phyloP scores from a whole-genome alignment of 2,329 filamentous ascomycete species.

The Phaeosphaeria sp. region DNA sequence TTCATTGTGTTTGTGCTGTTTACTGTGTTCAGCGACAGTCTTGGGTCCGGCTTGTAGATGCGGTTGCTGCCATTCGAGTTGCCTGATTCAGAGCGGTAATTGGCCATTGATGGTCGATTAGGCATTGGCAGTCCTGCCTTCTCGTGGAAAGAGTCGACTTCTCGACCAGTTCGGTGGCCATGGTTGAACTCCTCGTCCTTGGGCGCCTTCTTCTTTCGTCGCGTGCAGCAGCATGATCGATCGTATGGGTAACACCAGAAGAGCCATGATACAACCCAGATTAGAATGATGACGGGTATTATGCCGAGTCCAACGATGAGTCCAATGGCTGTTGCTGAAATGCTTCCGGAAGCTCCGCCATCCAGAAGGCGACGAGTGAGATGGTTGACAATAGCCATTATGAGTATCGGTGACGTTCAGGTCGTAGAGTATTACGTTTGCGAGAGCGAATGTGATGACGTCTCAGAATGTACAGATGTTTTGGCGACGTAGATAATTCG shows the following conservation, averaged over 20 bases:
- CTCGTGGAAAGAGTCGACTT: slow-evolving; percentile 18
- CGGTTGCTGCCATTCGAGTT: slow-evolving; percentile 13
- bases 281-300: slow-evolving; percentile 29
- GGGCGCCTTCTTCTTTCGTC: slow-evolving; percentile 20
- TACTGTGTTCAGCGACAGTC: slow-evolving; percentile 21
- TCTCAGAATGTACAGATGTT: background rate
- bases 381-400: slow-evolving; percentile 25
- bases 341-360: slow-evolving; percentile 10
- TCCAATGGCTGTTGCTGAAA: slow-evolving; percentile 27
- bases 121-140: slow-evolving; percentile 14
- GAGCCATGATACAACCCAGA: slow-evolving; percentile 34
- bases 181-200: slow-evolving; percentile 6
- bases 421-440: background rate
- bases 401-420: background rate
- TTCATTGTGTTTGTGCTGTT: slow-evolving; percentile 22
- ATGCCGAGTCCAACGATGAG: slow-evolving; percentile 33
- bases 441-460: background rate
- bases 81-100: slow-evolving; percentile 20
- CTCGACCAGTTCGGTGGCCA: slow-evolving; percentile 3
- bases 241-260: slow-evolving; percentile 33
- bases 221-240: slow-evolving; percentile 33
- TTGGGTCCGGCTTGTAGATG: slow-evolving; percentile 7
- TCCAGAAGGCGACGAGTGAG: slow-evolving; percentile 22
- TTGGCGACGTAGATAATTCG: background rate
- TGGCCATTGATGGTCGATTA: slow-evolving; percentile 12